Evolutionary conservation across 176 grass and related monocot genomes (phyloP).

Genomic region (Eragrostis curvula): DNA sequence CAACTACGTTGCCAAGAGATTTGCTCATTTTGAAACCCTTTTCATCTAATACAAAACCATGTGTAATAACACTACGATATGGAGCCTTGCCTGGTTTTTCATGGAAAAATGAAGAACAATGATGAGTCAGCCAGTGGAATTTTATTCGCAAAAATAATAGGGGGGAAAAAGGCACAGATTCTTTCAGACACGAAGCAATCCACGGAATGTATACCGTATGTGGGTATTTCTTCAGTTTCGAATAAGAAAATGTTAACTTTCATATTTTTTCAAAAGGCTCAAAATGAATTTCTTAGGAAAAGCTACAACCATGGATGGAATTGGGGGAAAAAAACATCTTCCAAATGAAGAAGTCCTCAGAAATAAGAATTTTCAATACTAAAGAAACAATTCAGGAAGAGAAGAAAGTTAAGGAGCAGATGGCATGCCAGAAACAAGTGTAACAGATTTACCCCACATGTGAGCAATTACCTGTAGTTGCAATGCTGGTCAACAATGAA

Average conservation of each 20-base stretch:
- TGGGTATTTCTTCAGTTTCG: neutral
- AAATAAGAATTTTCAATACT: neutral
- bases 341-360: neutral
- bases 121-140: conserved; percentile 18
- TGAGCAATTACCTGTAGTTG: conserved; percentile 78
- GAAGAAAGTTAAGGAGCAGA: neutral
- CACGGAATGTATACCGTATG: conserved; percentile 27
- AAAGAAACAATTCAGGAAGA: neutral
- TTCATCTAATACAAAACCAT: conserved; percentile 93
- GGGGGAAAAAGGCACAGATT: conserved; percentile 1
- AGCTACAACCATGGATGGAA: conserved; percentile 17
- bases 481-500: conserved; percentile 93
- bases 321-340: conserved; percentile 23
- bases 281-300: conserved; percentile 29
- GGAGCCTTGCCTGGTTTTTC: conserved; percentile 77
- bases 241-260: neutral
- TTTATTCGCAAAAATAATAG: neutral
- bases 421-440: conserved; percentile 21
- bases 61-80: conserved; percentile 91
- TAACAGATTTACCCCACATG: conserved; percentile 3
- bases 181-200: conserved; percentile 20
- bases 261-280: neutral
- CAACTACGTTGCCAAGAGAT: conserved; percentile 90
- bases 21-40: conserved; percentile 99
- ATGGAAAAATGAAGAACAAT: conserved; percentile 26